Evolutionary conservation across 306 rosid species (phyloP).

Genomic region (Sicyos edulis): DNA sequence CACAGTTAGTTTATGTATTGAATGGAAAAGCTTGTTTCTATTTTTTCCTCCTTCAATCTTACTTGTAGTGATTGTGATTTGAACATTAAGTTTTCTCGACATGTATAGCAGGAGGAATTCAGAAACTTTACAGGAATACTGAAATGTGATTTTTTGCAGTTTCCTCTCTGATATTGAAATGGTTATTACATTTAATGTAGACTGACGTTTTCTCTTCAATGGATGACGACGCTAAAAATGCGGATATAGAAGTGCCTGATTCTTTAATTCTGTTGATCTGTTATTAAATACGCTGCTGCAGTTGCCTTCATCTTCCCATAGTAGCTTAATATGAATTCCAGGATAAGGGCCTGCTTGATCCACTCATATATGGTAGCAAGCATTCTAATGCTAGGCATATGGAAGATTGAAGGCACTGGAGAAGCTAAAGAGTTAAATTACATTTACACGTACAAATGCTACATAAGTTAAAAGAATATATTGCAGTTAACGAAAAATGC

Average conservation of each 20-base stretch:
- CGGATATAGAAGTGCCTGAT: neutral
- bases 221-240: neutral
- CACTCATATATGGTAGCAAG: neutral
- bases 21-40: neutral
- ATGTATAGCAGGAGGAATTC: neutral
- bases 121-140: constrained; percentile 7
- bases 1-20: neutral
- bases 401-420: neutral
- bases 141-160: neutral
- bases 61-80: constrained; percentile 7
- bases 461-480: constrained; percentile 3
- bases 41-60: neutral
- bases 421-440: constrained; percentile 9
- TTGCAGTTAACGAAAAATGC: constrained; percentile 18
- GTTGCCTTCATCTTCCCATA: neutral
- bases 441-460: neutral
- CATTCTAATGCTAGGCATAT: neutral
- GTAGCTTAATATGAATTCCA: neutral
- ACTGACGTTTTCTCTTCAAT: neutral
- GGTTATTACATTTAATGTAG: neutral
- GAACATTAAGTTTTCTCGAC: neutral
- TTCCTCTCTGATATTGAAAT: neutral
- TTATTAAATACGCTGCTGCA: constrained; percentile 2
- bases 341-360: neutral
- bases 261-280: neutral